Evolutionary conservation across 495 filamentous ascomycete species (phyloP), one percentile per base, ranked within the genome.

Genomic region (Acidiella bohemica): DNA sequence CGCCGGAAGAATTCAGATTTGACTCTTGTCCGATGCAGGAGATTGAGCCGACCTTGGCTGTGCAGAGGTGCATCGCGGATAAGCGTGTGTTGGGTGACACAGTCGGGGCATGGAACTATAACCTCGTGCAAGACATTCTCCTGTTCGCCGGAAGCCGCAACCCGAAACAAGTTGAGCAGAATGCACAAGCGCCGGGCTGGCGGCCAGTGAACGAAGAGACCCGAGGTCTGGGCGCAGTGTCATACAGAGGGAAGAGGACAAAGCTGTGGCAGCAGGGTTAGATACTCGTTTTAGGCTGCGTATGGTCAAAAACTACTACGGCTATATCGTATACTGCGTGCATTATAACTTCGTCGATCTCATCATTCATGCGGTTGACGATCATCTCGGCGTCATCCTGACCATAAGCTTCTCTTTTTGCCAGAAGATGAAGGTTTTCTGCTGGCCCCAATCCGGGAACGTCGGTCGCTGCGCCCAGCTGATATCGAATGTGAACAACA

Each of bases 41-140:
- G 8, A 40, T 55, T 30, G 56, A 67, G 31, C 61, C 63, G 39
- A 60, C 60, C 33, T 53, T 62, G 36, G 45, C 32, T 12, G 44
- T 49, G 12, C 32, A 65, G 47, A 47, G 58, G 50, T 36, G 48
- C 32, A 54, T 57, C 31, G 54, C 44, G 6, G 13, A 54, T 23
- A 50, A 57, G 39, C 47, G 43, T 7, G 50, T 42, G 0, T 53
- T 57, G 6, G 37, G 44, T 20, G 44, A 60, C 6, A 43, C 62
- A 0, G 59, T 58, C 6, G 59, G 65, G 4, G 63, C 63, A 27
- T 39, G 66, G 17, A 67, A 67, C 27, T 68, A 62, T 32, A 61
- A 59, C 20, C 51, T 67, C 28, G 56, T 30, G 24, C 53, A 53
- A 16, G 53, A 50, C 3, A 42, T 50, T 12, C 22, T 42, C 6